phyloP scores from a whole-genome alignment of 1,284 basidiomycete genomes.

The Termitomyces sp. region DNA sequence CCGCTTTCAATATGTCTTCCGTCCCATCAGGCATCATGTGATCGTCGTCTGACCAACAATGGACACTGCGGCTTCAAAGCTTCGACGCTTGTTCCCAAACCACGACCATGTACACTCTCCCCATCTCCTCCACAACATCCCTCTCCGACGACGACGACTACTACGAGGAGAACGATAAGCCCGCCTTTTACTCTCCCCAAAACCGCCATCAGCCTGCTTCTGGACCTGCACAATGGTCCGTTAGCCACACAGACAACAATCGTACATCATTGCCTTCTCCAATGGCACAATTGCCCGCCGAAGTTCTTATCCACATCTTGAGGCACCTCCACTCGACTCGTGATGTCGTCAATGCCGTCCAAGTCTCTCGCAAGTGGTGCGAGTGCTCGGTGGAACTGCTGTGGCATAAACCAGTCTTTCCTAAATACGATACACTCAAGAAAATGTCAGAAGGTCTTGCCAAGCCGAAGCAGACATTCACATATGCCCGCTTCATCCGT shows the following conservation, averaged over 20 bases:
- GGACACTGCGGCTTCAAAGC: background rate
- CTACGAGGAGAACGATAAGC: constrained; percentile 54
- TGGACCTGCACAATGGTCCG: constrained; percentile 64
- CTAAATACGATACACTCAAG: constrained; percentile 65
- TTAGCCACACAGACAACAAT: constrained; percentile 26
- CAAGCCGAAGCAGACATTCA: constrained; percentile 69
- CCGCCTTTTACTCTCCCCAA: constrained; percentile 43
- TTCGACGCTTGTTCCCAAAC: constrained; percentile 19
- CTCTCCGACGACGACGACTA: constrained; percentile 64
- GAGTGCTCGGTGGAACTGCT: constrained; percentile 92
- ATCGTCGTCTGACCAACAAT: constrained; percentile 15
- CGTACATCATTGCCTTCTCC: constrained; percentile 34
- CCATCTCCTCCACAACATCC: constrained; percentile 50
- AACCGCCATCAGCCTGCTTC: constrained; percentile 33
- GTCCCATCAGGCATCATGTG: constrained; percentile 13
- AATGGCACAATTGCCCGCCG: constrained; percentile 72
- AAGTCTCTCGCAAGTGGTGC: constrained; percentile 92
- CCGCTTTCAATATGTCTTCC: background rate
- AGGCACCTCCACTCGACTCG: constrained; percentile 72
- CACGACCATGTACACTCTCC: constrained; percentile 50
- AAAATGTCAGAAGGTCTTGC: constrained; percentile 72
- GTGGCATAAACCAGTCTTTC: constrained; percentile 89
- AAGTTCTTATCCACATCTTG: constrained; percentile 91
- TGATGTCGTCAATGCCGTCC: constrained; percentile 74
- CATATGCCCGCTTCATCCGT: constrained; percentile 84